Base-by-base conservation (phyloP, 169 alveolate species). In the Eimeria tenella region DNA sequence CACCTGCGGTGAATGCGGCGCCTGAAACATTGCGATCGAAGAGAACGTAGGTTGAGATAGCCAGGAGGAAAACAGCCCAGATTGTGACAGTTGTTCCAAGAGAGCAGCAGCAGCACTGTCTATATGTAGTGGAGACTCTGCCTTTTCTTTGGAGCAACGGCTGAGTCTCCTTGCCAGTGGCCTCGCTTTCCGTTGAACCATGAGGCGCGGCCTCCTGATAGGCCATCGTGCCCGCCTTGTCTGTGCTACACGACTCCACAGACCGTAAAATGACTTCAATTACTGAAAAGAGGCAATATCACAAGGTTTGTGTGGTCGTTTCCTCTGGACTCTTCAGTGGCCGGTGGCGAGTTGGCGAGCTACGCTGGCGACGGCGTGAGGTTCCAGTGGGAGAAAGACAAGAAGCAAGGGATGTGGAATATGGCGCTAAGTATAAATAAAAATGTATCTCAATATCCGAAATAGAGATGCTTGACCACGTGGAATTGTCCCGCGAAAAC, bases 51-150 rank as follows among this genome's bases (percentile, higher is more conserved):
- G 88, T 74, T 21, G 95, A 91, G 17, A 81, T 52, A 19, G 87
- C 95, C 82, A 91, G 42, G 49, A 91, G 84, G 31, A 91, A 91
- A 65, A 91, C 95, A 56, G 95, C 90, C 95, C 95, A 91, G 55
- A 81, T 74, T 10, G 93, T 91, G 92, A 91, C 95, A 50, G 79
- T 68, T 58, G 95, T 91, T 8, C 95, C 92, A 3, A 91, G 87
- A 13, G 95, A 62, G 52, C 95, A 91, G 56, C 95, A 91, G 82
- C 90, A 82, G 19, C 89, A 91, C 71, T 91, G 95, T 21, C 84
- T 86, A 19, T 91, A 91, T 21, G 95, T 91, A n/a, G 90, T 4
- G 1, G 88, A 62, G 25, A 62, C 21, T 60, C 60, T 90, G 31
- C 50, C 68, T 13, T 49, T 50, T 10, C 23, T 23, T 19, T 55